phyloP scores from a whole-genome alignment of 345 rosid species.

The Punica granatum region DNA sequence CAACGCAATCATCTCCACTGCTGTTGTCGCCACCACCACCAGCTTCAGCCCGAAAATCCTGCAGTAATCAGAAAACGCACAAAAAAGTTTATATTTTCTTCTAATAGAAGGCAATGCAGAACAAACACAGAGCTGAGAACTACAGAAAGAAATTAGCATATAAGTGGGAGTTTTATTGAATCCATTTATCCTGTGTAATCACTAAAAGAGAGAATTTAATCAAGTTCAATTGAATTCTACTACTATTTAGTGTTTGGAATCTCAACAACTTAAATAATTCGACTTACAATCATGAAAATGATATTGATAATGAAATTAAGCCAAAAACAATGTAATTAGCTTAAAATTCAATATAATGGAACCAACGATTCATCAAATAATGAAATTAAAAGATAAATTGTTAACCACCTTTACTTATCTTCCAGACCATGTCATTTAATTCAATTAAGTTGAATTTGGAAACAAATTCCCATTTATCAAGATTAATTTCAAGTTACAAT shows the following conservation, averaged over 20 bases:
- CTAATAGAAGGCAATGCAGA: not conserved
- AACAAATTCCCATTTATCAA: not conserved
- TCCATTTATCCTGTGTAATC: not conserved
- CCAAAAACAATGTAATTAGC: not conserved
- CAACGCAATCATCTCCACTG: constrained; percentile 49
- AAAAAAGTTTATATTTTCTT: not conserved
- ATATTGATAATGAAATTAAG: not conserved
- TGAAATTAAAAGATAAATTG: not conserved
- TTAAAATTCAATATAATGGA: not conserved
- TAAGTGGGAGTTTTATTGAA: not conserved
- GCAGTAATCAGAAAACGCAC: constrained; percentile 14
- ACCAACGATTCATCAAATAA: not conserved
- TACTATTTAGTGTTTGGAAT: not conserved
- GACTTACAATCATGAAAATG: not conserved
- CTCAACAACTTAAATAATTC: not conserved
- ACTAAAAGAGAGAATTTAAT: not conserved
- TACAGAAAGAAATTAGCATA: not conserved
- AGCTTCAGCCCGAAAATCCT: constrained; percentile 45
- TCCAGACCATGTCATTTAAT: not conserved
- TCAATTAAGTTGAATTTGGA: not conserved
- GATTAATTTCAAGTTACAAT: not conserved
- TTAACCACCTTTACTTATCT: not conserved
- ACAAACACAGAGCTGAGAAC: not conserved
- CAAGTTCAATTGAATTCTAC: not conserved
- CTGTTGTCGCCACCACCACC: constrained; percentile 32